Base-by-base conservation (phyloP, 1,284 basidiomycete species). In the Boletellus dicymbophilus region DNA sequence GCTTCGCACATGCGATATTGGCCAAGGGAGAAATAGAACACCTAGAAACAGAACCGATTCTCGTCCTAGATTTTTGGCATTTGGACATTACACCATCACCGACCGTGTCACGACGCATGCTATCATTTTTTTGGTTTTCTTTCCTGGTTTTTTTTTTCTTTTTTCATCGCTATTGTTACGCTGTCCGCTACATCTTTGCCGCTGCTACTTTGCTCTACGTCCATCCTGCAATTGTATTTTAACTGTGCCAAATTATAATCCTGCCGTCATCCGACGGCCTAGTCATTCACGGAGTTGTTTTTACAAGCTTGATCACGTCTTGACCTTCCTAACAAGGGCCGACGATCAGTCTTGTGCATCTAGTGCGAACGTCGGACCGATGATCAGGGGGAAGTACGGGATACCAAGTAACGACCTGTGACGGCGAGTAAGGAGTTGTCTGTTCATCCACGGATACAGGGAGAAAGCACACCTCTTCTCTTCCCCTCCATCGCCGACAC, bases 1-100 rank as follows among this genome's bases (percentile, higher is more conserved):
- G 27, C 58, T 46, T 58, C 67, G 20, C 70, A 69, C 22, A 26
- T 54, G 46, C 53, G 56, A 1, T 71, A 67, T 51, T 69, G 68
- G 67, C 6, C 58, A 26, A 55, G 58, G 40, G 66, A 67, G 30
- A 58, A 54, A 42, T 56, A 46, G 37, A 39, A 48, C 43, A 2
- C 39, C 43, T 54, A 54, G 47, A 52, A 46, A 31, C 42, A 48
- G 37, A 42, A 59, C 46, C 25, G 15, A 36, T 37, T 45, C 45
- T 53, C 34, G 34, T 38, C 38, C 26, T 66, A 66, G 56, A 64
- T 54, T 49, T 50, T 51, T 49, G 48, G 51, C 46, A 61, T 46
- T 39, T 12, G 22, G 46, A 58, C 48, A 53, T 21, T 37, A 44
- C 49, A 51, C 30, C 16, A 30, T 44, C 18, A 18, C 37, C 31